phyloP scores from a whole-genome alignment of 306 rosid genomes.

The Cucurbita maxima region DNA sequence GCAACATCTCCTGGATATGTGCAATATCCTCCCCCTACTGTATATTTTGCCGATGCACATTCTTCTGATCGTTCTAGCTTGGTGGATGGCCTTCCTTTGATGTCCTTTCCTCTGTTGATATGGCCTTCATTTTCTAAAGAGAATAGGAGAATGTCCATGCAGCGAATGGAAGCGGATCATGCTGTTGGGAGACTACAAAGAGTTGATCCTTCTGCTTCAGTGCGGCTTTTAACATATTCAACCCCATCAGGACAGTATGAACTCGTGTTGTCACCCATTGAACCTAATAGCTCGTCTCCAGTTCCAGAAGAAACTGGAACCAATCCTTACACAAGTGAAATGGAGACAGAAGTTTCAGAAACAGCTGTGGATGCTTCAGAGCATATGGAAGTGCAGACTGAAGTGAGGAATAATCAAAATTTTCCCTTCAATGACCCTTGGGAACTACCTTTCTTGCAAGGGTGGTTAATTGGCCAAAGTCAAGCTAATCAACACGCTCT shows the following conservation, averaged over 20 bases:
- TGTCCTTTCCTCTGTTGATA: conserved; percentile 51
- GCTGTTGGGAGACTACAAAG: conserved; percentile 43
- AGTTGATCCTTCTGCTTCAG: conserved; percentile 50
- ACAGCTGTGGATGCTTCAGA: conserved; percentile 20
- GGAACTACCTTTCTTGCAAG: conserved; percentile 91
- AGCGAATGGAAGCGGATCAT: conserved; percentile 27
- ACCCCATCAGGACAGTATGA: conserved; percentile 61
- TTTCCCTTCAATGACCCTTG: conserved; percentile 58
- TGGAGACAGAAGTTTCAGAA: conserved; percentile 29
- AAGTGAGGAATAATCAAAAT: conserved; percentile 26
- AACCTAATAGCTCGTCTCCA: conserved; percentile 28
- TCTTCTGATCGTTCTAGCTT: conserved; percentile 40
- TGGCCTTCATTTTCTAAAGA: conserved; percentile 56
- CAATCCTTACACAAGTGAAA: conserved; percentile 19
- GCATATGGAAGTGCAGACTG: conserved; percentile 29
- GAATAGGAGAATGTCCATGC: conserved; percentile 49
- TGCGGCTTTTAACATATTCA: conserved; percentile 48
- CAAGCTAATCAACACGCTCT: conserved; percentile 49
- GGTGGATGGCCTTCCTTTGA: conserved; percentile 48
- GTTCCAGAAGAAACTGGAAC: conserved; percentile 27
- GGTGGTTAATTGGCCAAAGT: conserved; percentile 86
- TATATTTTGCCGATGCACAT: conserved; percentile 63
- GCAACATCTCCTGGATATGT: conserved; percentile 87
- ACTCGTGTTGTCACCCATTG: conserved; percentile 56
- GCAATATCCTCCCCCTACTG: conserved; percentile 88